Conservation (phyloP, 1,139 yeast genomes). For the Candida labiduridarum region DNA sequence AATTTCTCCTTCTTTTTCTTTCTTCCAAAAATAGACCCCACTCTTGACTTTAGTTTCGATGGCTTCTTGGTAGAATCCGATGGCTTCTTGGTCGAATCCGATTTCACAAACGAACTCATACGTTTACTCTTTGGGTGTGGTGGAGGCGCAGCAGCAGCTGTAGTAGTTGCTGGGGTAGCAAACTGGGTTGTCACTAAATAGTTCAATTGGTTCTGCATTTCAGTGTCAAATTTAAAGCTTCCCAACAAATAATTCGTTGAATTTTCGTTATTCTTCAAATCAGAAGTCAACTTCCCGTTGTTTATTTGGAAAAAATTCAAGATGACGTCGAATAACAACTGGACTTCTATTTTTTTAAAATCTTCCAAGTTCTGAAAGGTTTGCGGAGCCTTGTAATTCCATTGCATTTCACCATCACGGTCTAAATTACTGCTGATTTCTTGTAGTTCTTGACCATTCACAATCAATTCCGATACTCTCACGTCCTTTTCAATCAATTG, state of each 20-base stretch:
- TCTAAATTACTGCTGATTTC: slow-evolving; percentile 33
- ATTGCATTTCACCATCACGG: slow-evolving; percentile 46
- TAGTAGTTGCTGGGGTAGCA: slow-evolving; percentile 16
- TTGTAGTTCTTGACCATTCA: slow-evolving; percentile 44
- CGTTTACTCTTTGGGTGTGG: slow-evolving; percentile 4
- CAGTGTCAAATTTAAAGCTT: slow-evolving; percentile 40
- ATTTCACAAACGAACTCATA: slow-evolving; percentile 10
- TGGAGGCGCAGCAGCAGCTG: neutral
- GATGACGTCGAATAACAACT: slow-evolving; percentile 66
- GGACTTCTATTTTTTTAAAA: slow-evolving; percentile 69
- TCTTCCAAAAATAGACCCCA: slow-evolving; percentile 83
- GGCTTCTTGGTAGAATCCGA: slow-evolving; percentile 22
- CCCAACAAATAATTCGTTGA: slow-evolving; percentile 66
- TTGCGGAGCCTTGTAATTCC: slow-evolving; percentile 81
- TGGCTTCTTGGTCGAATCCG: neutral
- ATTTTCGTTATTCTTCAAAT: slow-evolving; percentile 59
- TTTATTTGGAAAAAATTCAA: slow-evolving; percentile 69
- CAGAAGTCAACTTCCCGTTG: slow-evolving; percentile 47
- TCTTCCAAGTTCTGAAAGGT: slow-evolving; percentile 76
- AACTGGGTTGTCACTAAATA: slow-evolving; percentile 33
- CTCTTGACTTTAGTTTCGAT: slow-evolving; percentile 66
- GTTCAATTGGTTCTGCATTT: slow-evolving; percentile 42
- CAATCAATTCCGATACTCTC: slow-evolving; percentile 44
- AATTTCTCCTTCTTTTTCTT: slow-evolving; percentile 49
- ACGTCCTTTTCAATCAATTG: slow-evolving; percentile 56